Base-by-base conservation (phyloP, 208 protist species). In the Willaertia magna region DNA sequence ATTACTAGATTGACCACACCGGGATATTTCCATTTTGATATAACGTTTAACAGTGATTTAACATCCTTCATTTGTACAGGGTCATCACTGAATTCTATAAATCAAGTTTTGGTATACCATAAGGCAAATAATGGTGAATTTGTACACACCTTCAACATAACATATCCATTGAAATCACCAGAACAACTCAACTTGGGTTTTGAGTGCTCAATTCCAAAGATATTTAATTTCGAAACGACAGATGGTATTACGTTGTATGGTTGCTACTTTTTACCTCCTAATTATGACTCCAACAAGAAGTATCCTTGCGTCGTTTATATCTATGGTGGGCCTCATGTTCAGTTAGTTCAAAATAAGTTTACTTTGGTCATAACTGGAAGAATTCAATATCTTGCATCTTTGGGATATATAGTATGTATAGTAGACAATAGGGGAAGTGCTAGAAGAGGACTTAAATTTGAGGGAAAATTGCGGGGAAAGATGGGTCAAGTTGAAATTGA, bases 391-490 rank as follows among this genome's bases (percentile, higher is more conserved):
- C 34, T 55, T 3, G 49, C 79, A 2, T 47, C 79, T 12, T 6
- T 42, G 34, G 55, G 39, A 34, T 47, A 48, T 34, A 74, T 86
- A 76, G 76, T 86, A 12, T 22, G n/a, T 4, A 67, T 39, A n/a
- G 55, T 86, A 18, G 84, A 86, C 51, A 34, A 39, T 51, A 67
- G 76, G 74, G 84, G 84, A n/a, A 86, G 55, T 34, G 55, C 55
- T 34, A 26, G 20, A 0, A 75, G 43, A 76, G 75, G 52, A 47
- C 20, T 48, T 47, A n/a, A 40, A 3, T 86, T 76, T 16, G 47
- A 47, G 48, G 43, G 4, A 22, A 14, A n/a, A 48, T 34, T 22
- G 6, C 76, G 76, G 30, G n/a, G 39, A 11, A 44, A 86, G 26
- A 74, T 87, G 34, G 85, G 85, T 22, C 4, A 55, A 43, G 30